A percentile compares a stretch with the other conserved stretches of the same genome.
These are phyloP conservation scores for Didymella sp. DNA, from an alignment of 2,329 filamentous ascomycete genomes.

Conservation along the genomic window DNA sequence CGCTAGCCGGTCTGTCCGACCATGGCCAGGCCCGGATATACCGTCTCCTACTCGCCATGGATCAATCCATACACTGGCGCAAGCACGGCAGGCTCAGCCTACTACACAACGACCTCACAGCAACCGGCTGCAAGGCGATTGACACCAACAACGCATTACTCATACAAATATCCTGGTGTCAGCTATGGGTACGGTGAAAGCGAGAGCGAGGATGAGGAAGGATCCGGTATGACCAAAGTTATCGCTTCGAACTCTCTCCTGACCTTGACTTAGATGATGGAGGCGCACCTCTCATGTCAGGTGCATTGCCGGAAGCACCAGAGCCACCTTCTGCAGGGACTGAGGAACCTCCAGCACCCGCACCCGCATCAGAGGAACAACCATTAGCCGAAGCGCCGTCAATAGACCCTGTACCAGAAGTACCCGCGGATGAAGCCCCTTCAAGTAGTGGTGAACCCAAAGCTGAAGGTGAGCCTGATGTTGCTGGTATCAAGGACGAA, in stretches of 20 bases:
- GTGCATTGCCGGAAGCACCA: constrained; percentile 26
- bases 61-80: constrained; percentile 37
- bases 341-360: constrained; percentile 9
- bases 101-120: constrained; percentile 17
- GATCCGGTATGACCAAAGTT: constrained; percentile 7
- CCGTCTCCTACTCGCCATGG: constrained; percentile 47
- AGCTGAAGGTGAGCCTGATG: constrained; percentile 22
- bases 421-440: constrained; percentile 9
- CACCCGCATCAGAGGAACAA: not conserved
- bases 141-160: constrained; percentile 26
- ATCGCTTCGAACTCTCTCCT: not conserved
- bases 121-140: constrained; percentile 36
- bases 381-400: not conserved
- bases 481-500: constrained; percentile 38
- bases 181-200: constrained; percentile 20
- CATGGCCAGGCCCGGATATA: constrained; percentile 37
- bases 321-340: constrained; percentile 23
- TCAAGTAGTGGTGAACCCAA: constrained; percentile 19
- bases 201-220: constrained; percentile 26
- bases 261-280: constrained; percentile 28
- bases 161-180: constrained; percentile 13
- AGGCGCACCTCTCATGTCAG: constrained; percentile 25
- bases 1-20: constrained; percentile 32
- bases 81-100: constrained; percentile 21
- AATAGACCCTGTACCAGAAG: constrained; percentile 14